Evolutionary conservation across 129 eudicot genomes (phyloP).

Genomic region (Lactuca sativa): DNA sequence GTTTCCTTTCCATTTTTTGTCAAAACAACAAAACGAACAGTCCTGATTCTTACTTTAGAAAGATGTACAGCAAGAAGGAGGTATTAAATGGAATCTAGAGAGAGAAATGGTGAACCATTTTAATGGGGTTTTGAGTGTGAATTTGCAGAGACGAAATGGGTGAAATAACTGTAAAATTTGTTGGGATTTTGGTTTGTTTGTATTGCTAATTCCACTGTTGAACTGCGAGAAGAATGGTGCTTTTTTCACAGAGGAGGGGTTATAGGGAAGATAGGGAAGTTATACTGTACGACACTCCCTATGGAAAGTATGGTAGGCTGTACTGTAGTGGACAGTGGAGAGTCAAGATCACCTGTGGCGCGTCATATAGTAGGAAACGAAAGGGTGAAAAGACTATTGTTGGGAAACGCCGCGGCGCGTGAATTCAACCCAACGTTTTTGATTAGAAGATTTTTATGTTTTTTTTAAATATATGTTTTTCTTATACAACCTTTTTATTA

Average conservation of each 20-base stretch:
- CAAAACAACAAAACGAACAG: not conserved
- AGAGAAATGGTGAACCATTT: conserved; percentile 12
- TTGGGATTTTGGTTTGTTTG: conserved; percentile 17
- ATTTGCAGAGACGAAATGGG: conserved; percentile 16
- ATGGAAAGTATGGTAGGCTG: conserved; percentile 27
- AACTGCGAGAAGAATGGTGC: conserved; percentile 24
- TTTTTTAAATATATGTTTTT: too few species aligned
- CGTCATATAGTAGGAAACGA: not conserved
- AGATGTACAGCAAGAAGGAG: not conserved
- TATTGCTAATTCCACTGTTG: conserved; percentile 20
- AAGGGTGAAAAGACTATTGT: not conserved
- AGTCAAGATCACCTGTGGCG: conserved; percentile 14
- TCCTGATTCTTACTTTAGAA: not conserved
- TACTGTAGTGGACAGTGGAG: not conserved
- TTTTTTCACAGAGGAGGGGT: not conserved
- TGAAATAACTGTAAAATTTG: conserved; percentile 20
- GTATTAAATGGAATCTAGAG: conserved; percentile 19
- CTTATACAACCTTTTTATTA: too few species aligned
- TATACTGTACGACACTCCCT: conserved; percentile 25
- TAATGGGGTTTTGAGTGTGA: conserved; percentile 18
- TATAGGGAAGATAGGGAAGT: conserved; percentile 2
- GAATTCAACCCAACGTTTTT: not conserved
- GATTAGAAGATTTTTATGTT: too few species aligned
- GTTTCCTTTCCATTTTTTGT: conserved; percentile 55
- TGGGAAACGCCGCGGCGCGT: conserved; percentile 14